Conservation (phyloP, 164 flowering plant species). For the Piper longum region DNA sequence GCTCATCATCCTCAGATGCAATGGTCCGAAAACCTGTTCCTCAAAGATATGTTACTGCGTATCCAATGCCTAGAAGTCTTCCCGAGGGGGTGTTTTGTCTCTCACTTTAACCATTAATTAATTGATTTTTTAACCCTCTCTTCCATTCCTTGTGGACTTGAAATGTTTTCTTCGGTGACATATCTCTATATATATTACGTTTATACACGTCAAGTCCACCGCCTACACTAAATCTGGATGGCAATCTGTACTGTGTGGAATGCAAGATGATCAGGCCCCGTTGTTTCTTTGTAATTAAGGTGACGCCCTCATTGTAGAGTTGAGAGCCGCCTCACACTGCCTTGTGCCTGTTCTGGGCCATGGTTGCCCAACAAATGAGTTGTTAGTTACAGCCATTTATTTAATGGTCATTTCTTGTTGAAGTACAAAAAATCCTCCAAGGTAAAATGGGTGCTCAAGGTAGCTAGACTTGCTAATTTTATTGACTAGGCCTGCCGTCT, state of each 20-base stretch:
- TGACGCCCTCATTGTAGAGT: too few relatives aligned
- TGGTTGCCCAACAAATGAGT: too few relatives aligned
- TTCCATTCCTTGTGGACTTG: not conserved
- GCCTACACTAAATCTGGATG: not conserved
- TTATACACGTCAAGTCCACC: not conserved
- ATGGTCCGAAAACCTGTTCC: constrained; percentile 23
- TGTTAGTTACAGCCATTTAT: too few relatives aligned
- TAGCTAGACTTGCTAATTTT: too few relatives aligned
- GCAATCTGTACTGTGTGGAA: not conserved
- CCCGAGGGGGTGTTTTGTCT: constrained; percentile 73
- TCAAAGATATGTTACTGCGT: constrained; percentile 66
- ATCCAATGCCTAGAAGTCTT: constrained; percentile 52
- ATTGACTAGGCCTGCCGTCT: too few relatives aligned
- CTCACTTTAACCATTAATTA: constrained; percentile 50
- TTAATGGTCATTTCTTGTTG: too few relatives aligned
- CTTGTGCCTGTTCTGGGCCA: too few relatives aligned
- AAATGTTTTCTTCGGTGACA: not conserved
- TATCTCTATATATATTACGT: not conserved
- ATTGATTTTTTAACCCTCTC: constrained; percentile 20
- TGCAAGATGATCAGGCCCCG: too few relatives aligned
- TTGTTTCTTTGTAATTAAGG: too few relatives aligned
- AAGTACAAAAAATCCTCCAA: too few relatives aligned
- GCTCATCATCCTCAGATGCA: constrained; percentile 29
- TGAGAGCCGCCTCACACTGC: too few relatives aligned
- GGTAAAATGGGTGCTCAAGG: too few relatives aligned